Conservation (phyloP, 768 basidiomycete species). For the Dioszegia crocea region DNA sequence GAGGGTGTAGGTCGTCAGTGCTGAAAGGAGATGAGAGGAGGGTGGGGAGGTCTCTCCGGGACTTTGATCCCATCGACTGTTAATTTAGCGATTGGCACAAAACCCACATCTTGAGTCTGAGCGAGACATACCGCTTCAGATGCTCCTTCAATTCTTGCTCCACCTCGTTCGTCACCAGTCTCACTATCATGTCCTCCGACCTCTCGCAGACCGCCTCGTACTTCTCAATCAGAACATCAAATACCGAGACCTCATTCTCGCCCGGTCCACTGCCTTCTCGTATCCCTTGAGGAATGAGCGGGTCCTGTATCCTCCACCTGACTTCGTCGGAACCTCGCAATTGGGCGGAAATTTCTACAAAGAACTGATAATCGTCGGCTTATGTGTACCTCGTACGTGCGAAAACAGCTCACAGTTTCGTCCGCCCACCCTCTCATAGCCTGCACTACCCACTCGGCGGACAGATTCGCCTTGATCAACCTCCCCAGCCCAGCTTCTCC, state of each 20-base stretch:
- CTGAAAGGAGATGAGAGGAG: conserved; percentile 64
- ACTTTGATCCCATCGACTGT: conserved; percentile 47
- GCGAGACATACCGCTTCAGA: conserved; percentile 58
- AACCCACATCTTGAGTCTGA: conserved; percentile 11
- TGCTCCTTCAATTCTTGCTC: conserved; percentile 70
- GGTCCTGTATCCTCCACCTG: conserved; percentile 24
- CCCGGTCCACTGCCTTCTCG: not conserved
- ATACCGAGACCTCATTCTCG: conserved; percentile 59
- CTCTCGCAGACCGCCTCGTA: conserved; percentile 62
- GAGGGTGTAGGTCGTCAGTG: conserved; percentile 74
- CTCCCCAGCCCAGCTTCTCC: conserved; percentile 80
- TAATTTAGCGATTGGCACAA: not conserved
- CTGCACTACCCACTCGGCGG: conserved; percentile 66
- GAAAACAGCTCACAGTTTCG: conserved; percentile 62
- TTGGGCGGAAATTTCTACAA: conserved; percentile 72
- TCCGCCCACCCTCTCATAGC: conserved; percentile 82
- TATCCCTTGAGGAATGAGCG: conserved; percentile 14
- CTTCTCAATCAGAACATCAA: conserved; percentile 66
- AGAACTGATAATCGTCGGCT: conserved; percentile 62
- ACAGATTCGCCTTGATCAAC: conserved; percentile 78
- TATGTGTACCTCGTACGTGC: not conserved
- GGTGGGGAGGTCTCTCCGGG: conserved; percentile 45
- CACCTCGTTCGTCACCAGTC: conserved; percentile 76
- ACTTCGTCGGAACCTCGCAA: conserved; percentile 10
- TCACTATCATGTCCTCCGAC: conserved; percentile 83